These are phyloP conservation scores for Prototheca cutis DNA, from an alignment of 163 green algal genomes.

Conservation along the genomic window DNA sequence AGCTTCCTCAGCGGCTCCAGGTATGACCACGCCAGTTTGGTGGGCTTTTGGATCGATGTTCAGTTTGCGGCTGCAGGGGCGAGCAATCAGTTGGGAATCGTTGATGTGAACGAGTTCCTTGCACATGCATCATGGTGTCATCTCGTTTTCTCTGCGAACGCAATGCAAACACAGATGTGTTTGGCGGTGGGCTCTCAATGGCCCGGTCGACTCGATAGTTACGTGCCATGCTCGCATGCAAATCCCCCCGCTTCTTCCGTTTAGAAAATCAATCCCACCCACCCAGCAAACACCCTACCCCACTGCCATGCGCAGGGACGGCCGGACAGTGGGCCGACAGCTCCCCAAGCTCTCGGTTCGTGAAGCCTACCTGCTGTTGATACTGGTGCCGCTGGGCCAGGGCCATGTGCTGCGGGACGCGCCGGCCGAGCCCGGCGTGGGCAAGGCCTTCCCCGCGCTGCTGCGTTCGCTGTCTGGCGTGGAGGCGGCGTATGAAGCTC, in stretches of 20 bases:
- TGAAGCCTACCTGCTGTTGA: background rate
- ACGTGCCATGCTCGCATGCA: background rate
- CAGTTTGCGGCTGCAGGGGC: too few species aligned
- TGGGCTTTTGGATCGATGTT: too few species aligned
- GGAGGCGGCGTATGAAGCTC: constrained; percentile 77
- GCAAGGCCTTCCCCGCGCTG: constrained; percentile 13
- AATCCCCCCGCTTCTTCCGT: background rate
- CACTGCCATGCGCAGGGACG: background rate
- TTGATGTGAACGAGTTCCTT: too few species aligned
- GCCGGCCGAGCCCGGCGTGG: background rate
- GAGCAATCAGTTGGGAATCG: too few species aligned
- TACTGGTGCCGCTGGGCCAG: constrained; percentile 15
- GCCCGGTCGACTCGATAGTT: background rate
- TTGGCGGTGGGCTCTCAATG: background rate
- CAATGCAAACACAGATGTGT: background rate
- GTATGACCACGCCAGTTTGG: too few species aligned
- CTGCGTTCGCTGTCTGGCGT: constrained; percentile 42
- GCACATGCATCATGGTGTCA: too few species aligned
- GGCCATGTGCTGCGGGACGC: constrained; percentile 9
- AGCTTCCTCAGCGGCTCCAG: too few species aligned
- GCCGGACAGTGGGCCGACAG: background rate
- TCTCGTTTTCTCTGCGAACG: too few species aligned
- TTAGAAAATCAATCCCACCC: background rate
- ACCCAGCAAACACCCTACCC: background rate
- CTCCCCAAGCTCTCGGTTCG: constrained; percentile 1